A percentile compares a stretch with the other conserved stretches of the same genome.
These are phyloP conservation scores for Scheffersomyces insectosa DNA, from an alignment of 1,139 yeast species.

Conservation along the genomic window DNA sequence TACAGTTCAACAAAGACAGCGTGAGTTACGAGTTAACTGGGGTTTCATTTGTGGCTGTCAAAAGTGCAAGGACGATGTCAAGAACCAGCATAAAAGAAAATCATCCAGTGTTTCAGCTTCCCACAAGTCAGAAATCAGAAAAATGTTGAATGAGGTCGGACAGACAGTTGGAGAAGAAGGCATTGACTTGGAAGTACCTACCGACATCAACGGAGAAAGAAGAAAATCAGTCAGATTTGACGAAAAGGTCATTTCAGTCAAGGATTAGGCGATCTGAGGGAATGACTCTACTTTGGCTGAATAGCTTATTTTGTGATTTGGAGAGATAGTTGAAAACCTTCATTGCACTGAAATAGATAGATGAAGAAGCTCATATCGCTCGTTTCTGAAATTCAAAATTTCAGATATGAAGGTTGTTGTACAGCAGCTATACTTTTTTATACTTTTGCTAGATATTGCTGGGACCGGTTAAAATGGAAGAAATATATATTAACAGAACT, in stretches of 20 bases:
- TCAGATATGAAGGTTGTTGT: no score
- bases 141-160: slow-evolving; percentile 42
- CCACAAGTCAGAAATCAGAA: slow-evolving; percentile 44
- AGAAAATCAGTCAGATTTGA: slow-evolving; percentile 76
- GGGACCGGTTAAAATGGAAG: no score
- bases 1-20: slow-evolving; percentile 62
- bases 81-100: slow-evolving; percentile 38
- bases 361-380: no score
- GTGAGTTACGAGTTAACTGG: slow-evolving; percentile 75
- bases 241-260: slow-evolving; percentile 55
- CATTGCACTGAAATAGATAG: no score
- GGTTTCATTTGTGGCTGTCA: slow-evolving; percentile 75
- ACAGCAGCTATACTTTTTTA: no score
- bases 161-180: slow-evolving; percentile 41
- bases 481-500: no score
- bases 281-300: no score
- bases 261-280: background rate
- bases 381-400: no score
- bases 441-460: no score
- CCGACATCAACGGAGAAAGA: slow-evolving; percentile 43
- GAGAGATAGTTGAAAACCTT: no score
- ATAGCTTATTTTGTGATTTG: no score
- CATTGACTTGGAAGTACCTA: slow-evolving; percentile 51
- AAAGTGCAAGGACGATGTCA: slow-evolving; percentile 62
- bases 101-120: slow-evolving; percentile 21